A percentile compares a stretch with the other conserved stretches of the same genome.
Evolutionary conservation across 352 stramenopile genomes (phyloP).

Genomic region (Phytophthora tubulina): DNA sequence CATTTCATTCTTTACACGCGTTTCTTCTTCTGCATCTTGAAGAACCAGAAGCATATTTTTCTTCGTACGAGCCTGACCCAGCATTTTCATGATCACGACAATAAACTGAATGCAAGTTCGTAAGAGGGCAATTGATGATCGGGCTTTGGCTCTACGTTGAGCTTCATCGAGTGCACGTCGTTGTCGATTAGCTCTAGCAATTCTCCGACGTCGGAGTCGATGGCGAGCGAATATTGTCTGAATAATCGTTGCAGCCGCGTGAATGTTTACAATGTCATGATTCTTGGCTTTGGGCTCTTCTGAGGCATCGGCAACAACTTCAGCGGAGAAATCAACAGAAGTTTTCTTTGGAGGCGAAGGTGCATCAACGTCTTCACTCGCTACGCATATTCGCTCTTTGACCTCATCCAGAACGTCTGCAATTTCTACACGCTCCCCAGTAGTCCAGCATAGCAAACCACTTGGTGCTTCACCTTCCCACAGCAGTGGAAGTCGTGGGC

Average conservation of each 20-base stretch:
- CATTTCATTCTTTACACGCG: constrained; percentile 12
- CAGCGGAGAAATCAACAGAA: neutral
- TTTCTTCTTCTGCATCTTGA: constrained; percentile 53
- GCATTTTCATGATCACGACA: constrained; percentile 42
- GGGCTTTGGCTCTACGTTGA: constrained; percentile 30
- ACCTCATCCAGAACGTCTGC: constrained; percentile 36
- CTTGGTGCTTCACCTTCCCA: constrained; percentile 40
- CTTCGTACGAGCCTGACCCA: constrained; percentile 47
- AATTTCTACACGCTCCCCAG: constrained; percentile 16
- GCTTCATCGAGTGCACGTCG: constrained; percentile 24
- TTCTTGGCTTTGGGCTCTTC: constrained; percentile 3
- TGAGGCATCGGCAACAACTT: neutral
- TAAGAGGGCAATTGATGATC: constrained; percentile 32
- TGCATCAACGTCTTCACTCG: constrained; percentile 47
- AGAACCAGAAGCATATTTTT: constrained; percentile 51
- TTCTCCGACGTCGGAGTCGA: constrained; percentile 17
- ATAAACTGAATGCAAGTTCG: constrained; percentile 45
- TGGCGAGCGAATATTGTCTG: constrained; percentile 37
- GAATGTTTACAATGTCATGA: constrained; percentile 29
- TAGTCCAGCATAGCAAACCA: constrained; percentile 39
- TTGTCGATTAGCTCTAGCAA: constrained; percentile 18
- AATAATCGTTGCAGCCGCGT: constrained; percentile 51
- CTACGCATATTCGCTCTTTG: constrained; percentile 40
- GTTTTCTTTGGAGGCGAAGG: neutral
- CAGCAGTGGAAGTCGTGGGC: constrained; percentile 30